These are phyloP conservation scores for Aspergillus arachidicola DNA, from an alignment of 2,329 filamentous ascomycete species.

Conservation along the genomic window DNA sequence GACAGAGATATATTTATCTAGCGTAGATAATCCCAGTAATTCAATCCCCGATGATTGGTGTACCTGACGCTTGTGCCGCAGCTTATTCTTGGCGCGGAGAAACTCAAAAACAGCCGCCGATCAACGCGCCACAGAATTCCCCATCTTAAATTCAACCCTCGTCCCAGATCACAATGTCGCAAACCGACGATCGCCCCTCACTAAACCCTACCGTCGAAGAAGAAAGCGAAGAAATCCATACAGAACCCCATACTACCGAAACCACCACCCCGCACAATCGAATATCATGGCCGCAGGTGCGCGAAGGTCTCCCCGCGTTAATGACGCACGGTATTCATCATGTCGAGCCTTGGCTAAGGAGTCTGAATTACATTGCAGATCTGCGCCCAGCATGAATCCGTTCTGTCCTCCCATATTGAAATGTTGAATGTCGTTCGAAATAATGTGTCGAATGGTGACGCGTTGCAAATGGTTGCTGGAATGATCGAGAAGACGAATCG, in stretches of 20 bases:
- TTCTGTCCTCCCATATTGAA: constrained; percentile 42
- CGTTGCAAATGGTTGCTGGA: constrained; percentile 33
- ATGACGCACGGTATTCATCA: neutral
- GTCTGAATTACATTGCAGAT: constrained; percentile 27
- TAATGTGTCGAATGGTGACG: constrained; percentile 32
- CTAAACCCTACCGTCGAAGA: constrained; percentile 26
- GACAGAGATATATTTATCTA: no score
- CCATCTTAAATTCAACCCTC: constrained; percentile 19
- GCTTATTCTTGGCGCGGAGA: constrained; percentile 7
- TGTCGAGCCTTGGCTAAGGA: neutral
- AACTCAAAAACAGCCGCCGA: neutral
- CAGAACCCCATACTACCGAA: neutral
- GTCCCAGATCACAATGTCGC: constrained; percentile 13
- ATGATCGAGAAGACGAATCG: constrained; percentile 44
- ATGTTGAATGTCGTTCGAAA: constrained; percentile 39
- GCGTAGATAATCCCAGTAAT: no score
- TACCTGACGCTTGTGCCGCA: neutral
- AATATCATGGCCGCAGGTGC: constrained; percentile 27
- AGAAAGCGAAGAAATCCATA: neutral
- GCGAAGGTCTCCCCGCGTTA: constrained; percentile 1
- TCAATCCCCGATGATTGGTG: neutral
- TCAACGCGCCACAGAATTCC: neutral
- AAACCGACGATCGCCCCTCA: neutral
- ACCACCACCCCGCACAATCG: neutral
- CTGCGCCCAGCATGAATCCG: constrained; percentile 43